A percentile compares a stretch with the other conserved stretches of the same genome.
Conservation (phyloP, 2,329 filamentous ascomycete species). For the Epichloe amarillans region DNA sequence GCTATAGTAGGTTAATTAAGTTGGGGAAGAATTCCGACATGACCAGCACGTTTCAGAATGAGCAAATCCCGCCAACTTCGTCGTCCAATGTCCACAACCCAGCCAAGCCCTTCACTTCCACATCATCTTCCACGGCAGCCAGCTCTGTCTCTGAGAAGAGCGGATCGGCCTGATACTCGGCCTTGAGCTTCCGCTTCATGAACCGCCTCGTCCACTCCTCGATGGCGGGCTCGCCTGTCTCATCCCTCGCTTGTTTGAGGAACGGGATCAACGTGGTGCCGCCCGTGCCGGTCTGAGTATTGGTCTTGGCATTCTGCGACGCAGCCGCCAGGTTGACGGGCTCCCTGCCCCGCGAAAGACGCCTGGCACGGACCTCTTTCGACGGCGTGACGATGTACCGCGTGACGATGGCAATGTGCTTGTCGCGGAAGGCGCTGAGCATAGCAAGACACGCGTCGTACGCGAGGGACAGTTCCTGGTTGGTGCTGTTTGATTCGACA, state of each 20-base stretch:
- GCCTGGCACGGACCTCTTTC: conserved; percentile 54
- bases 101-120: conserved; percentile 54
- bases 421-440: conserved; percentile 63
- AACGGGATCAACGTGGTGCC: conserved; percentile 92
- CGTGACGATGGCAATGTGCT: conserved; percentile 91
- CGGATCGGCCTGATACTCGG: conserved; percentile 41
- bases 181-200: conserved; percentile 38
- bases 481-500: conserved; percentile 47
- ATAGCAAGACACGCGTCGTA: conserved; percentile 81
- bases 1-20: too few species aligned
- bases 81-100: conserved; percentile 86
- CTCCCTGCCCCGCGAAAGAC: conserved; percentile 42
- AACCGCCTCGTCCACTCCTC: conserved; percentile 46
- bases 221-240: conserved; percentile 86
- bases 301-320: conserved; percentile 33
- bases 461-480: conserved; percentile 59
- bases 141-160: conserved; percentile 41
- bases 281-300: conserved; percentile 73
- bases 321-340: conserved; percentile 50
- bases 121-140: conserved; percentile 26
- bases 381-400: conserved; percentile 90
- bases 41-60: conserved; percentile 23
- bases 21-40: background rate
- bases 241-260: conserved; percentile 88
- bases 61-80: conserved; percentile 51